Conservation (phyloP, 1,284 basidiomycete genomes). For the Clitocybe nebularis region DNA sequence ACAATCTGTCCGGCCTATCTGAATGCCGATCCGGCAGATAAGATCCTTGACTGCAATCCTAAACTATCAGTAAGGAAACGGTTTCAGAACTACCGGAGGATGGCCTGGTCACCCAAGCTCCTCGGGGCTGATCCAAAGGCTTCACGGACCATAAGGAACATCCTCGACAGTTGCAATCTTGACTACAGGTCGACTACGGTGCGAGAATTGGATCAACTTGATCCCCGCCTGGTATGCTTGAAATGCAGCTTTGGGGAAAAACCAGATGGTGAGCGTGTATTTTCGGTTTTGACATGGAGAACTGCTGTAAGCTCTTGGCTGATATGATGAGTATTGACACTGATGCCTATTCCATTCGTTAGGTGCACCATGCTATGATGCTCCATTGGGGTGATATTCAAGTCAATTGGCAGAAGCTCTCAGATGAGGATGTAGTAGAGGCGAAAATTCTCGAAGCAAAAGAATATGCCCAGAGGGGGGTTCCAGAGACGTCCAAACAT, state of each 20-base stretch:
- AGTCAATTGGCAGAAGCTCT: slow-evolving; percentile 26
- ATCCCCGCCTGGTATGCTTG: slow-evolving; percentile 32
- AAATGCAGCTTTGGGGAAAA: slow-evolving; percentile 29
- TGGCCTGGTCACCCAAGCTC: slow-evolving; percentile 19
- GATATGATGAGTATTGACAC: no score
- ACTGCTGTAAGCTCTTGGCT: slow-evolving; percentile 23
- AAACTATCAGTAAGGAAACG: not conserved
- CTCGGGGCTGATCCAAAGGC: slow-evolving; percentile 27
- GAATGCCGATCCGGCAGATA: slow-evolving; percentile 1
- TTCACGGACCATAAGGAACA: slow-evolving; percentile 21
- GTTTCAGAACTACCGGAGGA: slow-evolving; percentile 10
- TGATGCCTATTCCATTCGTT: not conserved
- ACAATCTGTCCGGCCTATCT: slow-evolving; percentile 13
- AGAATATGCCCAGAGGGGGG: slow-evolving; percentile 13
- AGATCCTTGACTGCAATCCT: slow-evolving; percentile 1
- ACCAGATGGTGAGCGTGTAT: slow-evolving; percentile 29
- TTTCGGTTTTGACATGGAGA: slow-evolving; percentile 29
- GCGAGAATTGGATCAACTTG: slow-evolving; percentile 24
- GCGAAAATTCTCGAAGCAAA: slow-evolving; percentile 19
- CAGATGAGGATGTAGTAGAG: slow-evolving; percentile 20
- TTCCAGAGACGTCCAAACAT: slow-evolving; percentile 1
- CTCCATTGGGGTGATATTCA: slow-evolving; percentile 26
- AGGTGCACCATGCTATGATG: slow-evolving; percentile 30
- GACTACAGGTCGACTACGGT: slow-evolving; percentile 20
- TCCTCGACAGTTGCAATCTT: slow-evolving; percentile 27